A percentile compares a stretch with the other conserved stretches of the same genome.
Evolutionary conservation across 345 rosid species (phyloP).

Genomic region (Lepidium aucheri): DNA sequence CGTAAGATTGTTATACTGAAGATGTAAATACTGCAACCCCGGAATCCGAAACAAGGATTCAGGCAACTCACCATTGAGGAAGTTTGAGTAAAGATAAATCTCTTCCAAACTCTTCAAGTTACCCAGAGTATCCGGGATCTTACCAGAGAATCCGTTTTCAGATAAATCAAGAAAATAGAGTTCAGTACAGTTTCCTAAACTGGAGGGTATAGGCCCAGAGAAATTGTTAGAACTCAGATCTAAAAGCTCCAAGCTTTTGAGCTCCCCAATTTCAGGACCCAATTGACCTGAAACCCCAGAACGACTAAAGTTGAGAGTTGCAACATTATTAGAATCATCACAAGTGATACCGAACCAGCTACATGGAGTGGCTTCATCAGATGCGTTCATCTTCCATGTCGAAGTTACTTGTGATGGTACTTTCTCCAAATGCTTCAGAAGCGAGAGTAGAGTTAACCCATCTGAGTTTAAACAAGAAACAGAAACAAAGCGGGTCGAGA

Average conservation of each 20-base stretch:
- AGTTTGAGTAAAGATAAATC: conserved; percentile 40
- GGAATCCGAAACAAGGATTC: conserved; percentile 41
- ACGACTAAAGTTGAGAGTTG: conserved; percentile 39
- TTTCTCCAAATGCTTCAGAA: conserved; percentile 35
- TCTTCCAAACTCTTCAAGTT: conserved; percentile 26
- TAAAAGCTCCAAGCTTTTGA: conserved; percentile 33
- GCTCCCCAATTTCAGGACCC: conserved; percentile 43
- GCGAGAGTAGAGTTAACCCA: conserved; percentile 47
- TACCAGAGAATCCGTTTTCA: conserved; percentile 44
- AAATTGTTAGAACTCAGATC: conserved; percentile 49
- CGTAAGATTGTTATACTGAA: conserved; percentile 42
- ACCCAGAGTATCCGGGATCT: conserved; percentile 35
- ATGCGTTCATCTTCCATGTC: conserved; percentile 40
- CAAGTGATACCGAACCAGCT: conserved; percentile 57
- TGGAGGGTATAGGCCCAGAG: conserved; percentile 42
- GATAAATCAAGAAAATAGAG: conserved; percentile 54
- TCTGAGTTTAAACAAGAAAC: conserved; percentile 39
- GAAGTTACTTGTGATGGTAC: conserved; percentile 38
- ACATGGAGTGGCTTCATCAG: conserved; percentile 45
- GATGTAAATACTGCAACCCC: conserved; percentile 25
- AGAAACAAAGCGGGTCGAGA: not conserved
- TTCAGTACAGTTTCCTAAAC: conserved; percentile 42
- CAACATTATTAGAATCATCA: conserved; percentile 26
- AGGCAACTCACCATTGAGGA: conserved; percentile 51
- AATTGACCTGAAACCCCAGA: conserved; percentile 47